These are phyloP conservation scores for Neofusicoccum laricinum DNA, from an alignment of 2,329 filamentous ascomycete species.

Conservation along the genomic window DNA sequence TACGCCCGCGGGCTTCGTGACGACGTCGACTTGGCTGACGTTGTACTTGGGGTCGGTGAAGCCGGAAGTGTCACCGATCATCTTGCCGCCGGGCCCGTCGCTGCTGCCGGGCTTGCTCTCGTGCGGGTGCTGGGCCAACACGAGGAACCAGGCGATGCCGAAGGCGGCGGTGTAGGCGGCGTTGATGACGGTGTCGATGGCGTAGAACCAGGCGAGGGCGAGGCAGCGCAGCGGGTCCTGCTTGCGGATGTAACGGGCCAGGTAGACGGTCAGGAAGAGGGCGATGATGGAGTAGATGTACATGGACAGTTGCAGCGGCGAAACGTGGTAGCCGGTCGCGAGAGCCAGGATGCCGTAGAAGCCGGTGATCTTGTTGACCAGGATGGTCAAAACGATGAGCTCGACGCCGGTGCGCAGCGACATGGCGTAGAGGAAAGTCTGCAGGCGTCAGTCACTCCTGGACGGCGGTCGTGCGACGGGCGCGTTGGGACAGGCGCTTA, in stretches of 20 bases:
- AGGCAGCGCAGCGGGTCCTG: slow-evolving; percentile 77
- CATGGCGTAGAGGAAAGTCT: slow-evolving; percentile 85
- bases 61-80: slow-evolving; percentile 61
- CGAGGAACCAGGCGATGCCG: slow-evolving; percentile 80
- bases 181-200: slow-evolving; percentile 79
- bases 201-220: slow-evolving; percentile 79
- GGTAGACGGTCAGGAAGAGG: slow-evolving; percentile 64
- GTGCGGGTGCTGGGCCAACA: slow-evolving; percentile 59
- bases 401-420: slow-evolving; percentile 83
- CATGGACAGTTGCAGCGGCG: slow-evolving; percentile 80
- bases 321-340: slow-evolving; percentile 80
- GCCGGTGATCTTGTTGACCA: slow-evolving; percentile 90
- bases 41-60: slow-evolving; percentile 64
- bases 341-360: slow-evolving; percentile 87
- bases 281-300: slow-evolving; percentile 82
- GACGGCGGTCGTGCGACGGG: slow-evolving; percentile 1
- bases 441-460: slow-evolving; percentile 22
- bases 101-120: slow-evolving; percentile 39
- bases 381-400: slow-evolving; percentile 75
- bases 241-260: slow-evolving; percentile 76
- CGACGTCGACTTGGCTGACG: slow-evolving; percentile 55
- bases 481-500: slow-evolving; percentile 23
- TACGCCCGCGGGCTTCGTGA: slow-evolving; percentile 47
- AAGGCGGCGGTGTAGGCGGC: slow-evolving; percentile 78
- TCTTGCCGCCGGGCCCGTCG: slow-evolving; percentile 47